Conservation (phyloP, 768 basidiomycete species). For the Naganishia randhawae region DNA sequence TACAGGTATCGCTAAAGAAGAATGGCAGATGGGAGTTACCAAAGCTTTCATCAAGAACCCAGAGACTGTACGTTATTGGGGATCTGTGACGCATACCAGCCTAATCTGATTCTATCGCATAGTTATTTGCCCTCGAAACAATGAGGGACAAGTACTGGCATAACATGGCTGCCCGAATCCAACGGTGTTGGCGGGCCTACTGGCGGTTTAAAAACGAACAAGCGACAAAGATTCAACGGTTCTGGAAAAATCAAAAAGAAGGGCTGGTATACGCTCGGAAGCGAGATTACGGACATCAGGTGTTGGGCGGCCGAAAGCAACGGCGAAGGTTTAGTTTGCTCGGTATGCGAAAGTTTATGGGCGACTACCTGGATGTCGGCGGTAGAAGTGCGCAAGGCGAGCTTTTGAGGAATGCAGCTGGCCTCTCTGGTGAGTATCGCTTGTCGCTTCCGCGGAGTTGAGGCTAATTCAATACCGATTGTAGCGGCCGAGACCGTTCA, state of each 20-base stretch:
- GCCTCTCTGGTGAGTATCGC: conserved; percentile 63
- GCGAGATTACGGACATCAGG: conserved; percentile 90
- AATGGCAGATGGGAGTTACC: conserved; percentile 99
- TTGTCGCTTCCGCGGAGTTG: background rate
- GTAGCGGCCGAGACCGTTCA: conserved; percentile 67
- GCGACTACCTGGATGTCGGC: conserved; percentile 90
- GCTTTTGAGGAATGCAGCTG: conserved; percentile 68
- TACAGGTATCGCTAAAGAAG: conserved; percentile 90
- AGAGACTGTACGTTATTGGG: conserved; percentile 67
- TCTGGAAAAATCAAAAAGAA: conserved; percentile 99
- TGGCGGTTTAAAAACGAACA: conserved; percentile 93
- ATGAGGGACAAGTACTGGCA: conserved; percentile 99
- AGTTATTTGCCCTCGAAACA: conserved; percentile 96
- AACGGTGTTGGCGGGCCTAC: conserved; percentile 93
- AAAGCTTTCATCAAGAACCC: conserved; percentile 99
- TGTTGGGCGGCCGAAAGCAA: conserved; percentile 88
- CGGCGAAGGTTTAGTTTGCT: conserved; percentile 86
- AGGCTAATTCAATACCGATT: background rate
- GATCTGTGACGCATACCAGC: background rate
- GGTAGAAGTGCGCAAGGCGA: conserved; percentile 69
- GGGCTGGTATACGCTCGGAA: conserved; percentile 79
- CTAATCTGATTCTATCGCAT: background rate
- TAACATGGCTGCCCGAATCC: conserved; percentile 96
- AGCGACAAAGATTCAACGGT: conserved; percentile 88
- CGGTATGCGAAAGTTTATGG: conserved; percentile 89